Conservation (phyloP, 169 alveolate genomes). For the Plasmodium billcollinsi region DNA sequence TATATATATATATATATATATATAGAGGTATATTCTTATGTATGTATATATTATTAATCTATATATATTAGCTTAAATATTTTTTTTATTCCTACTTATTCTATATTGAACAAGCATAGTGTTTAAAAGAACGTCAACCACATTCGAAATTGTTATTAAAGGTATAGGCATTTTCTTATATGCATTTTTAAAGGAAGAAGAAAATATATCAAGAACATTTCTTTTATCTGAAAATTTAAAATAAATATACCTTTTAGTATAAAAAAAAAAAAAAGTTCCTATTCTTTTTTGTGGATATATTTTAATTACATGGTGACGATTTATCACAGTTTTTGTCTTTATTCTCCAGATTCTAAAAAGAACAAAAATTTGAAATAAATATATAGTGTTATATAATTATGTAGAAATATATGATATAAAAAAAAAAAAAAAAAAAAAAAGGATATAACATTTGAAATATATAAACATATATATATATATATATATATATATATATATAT, state of each 20-base stretch:
- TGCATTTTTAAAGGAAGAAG: conserved; percentile 18
- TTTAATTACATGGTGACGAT: neutral
- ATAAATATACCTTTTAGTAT: neutral
- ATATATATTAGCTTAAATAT: no score
- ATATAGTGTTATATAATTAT: neutral
- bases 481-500: neutral
- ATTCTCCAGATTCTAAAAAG: neutral
- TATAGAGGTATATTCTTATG: neutral
- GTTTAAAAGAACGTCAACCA: conserved; percentile 17
- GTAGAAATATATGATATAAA: neutral
- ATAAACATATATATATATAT: no score
- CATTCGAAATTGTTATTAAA: conserved; percentile 16
- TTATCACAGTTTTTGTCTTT: neutral
- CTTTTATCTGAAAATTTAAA: conserved; percentile 17
- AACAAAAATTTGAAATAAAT: neutral
- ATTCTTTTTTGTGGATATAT: no score
- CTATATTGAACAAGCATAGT: conserved; percentile 20
- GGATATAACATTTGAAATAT: no score
- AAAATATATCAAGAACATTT: conserved; percentile 17
- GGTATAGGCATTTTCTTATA: conserved; percentile 57
- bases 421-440: neutral
- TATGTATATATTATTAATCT: neutral
- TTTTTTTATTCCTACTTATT: conserved; percentile 11
- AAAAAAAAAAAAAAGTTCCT: no score
- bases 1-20: neutral